Evolutionary conservation across 345 rosid species (phyloP), one percentile per base, ranked within the genome.

Genomic region (Anastatica hierochuntica): DNA sequence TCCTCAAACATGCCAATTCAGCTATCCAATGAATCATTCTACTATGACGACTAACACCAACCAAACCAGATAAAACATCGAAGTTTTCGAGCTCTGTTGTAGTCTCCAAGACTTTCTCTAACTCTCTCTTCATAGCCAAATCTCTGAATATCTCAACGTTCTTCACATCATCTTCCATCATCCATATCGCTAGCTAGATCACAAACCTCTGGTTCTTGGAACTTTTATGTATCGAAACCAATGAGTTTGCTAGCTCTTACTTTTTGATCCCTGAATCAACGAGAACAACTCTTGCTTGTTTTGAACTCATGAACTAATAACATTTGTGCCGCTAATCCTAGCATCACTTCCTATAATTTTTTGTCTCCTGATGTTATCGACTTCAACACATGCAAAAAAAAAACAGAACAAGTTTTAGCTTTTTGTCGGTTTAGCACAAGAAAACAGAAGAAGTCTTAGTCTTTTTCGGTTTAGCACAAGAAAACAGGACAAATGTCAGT

Each of bases 291-390:
- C 37, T 67, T 16, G 79, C 70, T 72, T 86, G 90, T 48, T 76
- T 63, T 45, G 67, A 48, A 8, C 56, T 67, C 90, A 82, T 70
- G 69, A 71, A 74, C 45, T 58, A 82, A 73, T n/a, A 86, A 82
- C 43, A 76, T 71, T 47, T 77, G 83, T 50, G 58, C 36, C 33
- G 64, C 64, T 67, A 90, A 72, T 35, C 97, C 97, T 33, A 84
- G 56, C 97, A 90, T 86, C 61, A 86, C 94, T 76, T 90, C 97
- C 34, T 82, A 89, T 53, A 77, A 62, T 43, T 86, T 90, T 64
- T 61, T 56, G 43, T 84, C 87, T 45, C 55, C 79, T 16, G 75
- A 74, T 72, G 75, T 68, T 0, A 80, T 72, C 24, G 79, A 81
- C 75, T 66, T 72, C n/a, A 86, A 80, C 41, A 77, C 88, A 95